Conservation (phyloP, 2,329 filamentous ascomycete genomes). For the Phyllosticta paracitricarpa region DNA sequence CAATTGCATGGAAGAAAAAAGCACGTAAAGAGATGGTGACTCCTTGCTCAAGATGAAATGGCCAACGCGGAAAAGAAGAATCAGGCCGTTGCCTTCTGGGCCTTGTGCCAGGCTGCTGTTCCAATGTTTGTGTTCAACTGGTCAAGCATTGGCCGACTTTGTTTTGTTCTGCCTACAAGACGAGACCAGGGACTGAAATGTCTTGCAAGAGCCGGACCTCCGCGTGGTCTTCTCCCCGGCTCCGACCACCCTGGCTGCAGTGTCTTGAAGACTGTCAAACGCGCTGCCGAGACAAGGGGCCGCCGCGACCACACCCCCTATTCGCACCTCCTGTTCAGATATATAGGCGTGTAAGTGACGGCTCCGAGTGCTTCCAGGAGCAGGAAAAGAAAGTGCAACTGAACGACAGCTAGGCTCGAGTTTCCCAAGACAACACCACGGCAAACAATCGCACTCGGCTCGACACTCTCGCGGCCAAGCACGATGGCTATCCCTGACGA, state of each 20-base stretch:
- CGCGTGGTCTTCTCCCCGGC: not conserved
- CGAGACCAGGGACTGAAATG: not conserved
- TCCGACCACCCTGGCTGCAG: not conserved
- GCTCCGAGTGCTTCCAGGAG: not conserved
- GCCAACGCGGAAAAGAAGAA: not conserved
- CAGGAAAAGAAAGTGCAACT: not conserved
- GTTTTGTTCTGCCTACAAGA: not conserved
- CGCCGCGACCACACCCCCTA: not conserved
- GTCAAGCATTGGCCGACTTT: not conserved
- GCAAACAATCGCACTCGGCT: no score
- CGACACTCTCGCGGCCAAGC: not conserved
- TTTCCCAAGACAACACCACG: not conserved
- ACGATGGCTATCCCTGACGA: not conserved
- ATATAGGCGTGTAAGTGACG: not conserved
- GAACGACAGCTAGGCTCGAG: not conserved
- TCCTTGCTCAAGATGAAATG: not conserved
- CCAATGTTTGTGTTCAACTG: not conserved
- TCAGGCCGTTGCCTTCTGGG: not conserved
- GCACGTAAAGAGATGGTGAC: not conserved
- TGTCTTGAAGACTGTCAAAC: not conserved
- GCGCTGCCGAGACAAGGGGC: not conserved
- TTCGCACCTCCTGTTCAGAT: not conserved
- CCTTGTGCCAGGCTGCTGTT: not conserved
- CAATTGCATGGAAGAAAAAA: not conserved
- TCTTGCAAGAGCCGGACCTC: not conserved